Percentiles rank a stretch among this genome's conserved stretches.
phyloP scores from a whole-genome alignment of 495 filamentous ascomycete species.

The Daldinia bambusicola region DNA sequence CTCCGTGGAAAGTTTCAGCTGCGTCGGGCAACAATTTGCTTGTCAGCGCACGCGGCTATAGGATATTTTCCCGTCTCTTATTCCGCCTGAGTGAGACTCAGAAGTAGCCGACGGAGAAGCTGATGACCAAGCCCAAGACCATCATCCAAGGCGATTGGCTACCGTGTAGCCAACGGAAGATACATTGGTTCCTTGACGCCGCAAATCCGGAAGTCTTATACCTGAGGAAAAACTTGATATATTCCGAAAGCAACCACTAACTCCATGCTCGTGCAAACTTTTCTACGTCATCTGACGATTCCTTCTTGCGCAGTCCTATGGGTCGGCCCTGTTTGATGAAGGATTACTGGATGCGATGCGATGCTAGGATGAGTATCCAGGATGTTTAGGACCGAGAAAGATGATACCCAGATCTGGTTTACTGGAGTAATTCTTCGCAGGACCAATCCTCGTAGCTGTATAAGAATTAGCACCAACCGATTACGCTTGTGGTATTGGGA shows the following conservation, averaged over 20 bases:
- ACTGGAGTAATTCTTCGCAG: slow-evolving; percentile 87
- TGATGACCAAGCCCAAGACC: slow-evolving; percentile 10
- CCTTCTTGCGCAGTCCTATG: slow-evolving; percentile 23
- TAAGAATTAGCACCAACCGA: slow-evolving; percentile 32
- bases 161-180: slow-evolving; percentile 7
- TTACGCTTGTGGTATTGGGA: neutral
- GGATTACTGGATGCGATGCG: slow-evolving; percentile 5
- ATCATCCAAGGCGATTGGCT: slow-evolving; percentile 12
- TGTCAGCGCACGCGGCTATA: slow-evolving; percentile 12
- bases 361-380: neutral
- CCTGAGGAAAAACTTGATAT: slow-evolving; percentile 23
- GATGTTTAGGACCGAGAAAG: slow-evolving; percentile 1
- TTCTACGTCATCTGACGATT: slow-evolving; percentile 18
- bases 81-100: slow-evolving; percentile 8
- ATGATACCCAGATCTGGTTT: slow-evolving; percentile 15
- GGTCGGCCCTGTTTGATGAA: slow-evolving; percentile 3
- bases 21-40: slow-evolving; percentile 20
- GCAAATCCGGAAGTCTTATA: slow-evolving; percentile 9
- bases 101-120: neutral
- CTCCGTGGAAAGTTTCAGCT: slow-evolving; percentile 15
- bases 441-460: slow-evolving; percentile 98
- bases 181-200: slow-evolving; percentile 8
- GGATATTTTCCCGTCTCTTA: slow-evolving; percentile 1
- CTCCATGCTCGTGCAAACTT: slow-evolving; percentile 47
- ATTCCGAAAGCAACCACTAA: slow-evolving; percentile 47